These are phyloP conservation scores for Bidens hawaiensis DNA, from an alignment of 140 eudicot genomes.

Conservation along the genomic window DNA sequence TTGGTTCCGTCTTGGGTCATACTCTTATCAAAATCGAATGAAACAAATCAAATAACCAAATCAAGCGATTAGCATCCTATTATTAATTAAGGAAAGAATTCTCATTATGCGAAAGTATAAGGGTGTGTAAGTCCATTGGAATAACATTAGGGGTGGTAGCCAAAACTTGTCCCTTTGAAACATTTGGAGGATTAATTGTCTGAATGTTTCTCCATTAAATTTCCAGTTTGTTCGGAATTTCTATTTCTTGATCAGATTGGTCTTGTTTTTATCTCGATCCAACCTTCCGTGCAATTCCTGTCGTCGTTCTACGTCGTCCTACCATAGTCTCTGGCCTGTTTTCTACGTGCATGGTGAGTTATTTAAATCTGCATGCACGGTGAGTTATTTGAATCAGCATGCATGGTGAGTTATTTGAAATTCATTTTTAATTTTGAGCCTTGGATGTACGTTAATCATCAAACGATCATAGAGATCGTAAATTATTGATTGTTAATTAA, in stretches of 20 bases:
- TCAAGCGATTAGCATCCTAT: too few species aligned
- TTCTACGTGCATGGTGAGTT: constrained; percentile 28
- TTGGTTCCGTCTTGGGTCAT: too few species aligned
- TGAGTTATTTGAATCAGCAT: neutral
- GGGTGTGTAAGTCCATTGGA: neutral
- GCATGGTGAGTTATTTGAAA: too few species aligned
- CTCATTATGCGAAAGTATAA: neutral
- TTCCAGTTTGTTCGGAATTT: constrained; percentile 43
- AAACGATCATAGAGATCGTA: too few species aligned
- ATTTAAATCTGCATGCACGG: too few species aligned
- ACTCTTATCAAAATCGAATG: too few species aligned
- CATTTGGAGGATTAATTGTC: neutral
- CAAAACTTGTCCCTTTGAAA: neutral
- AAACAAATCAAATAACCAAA: too few species aligned
- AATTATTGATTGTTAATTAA: too few species aligned
- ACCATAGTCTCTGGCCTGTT: too few species aligned
- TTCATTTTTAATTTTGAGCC: too few species aligned
- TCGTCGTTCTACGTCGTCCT: neutral
- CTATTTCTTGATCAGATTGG: constrained; percentile 38
- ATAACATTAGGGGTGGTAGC: neutral
- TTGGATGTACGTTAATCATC: too few species aligned
- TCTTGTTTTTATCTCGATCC: constrained; percentile 1
- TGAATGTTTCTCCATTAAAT: constrained; percentile 19
- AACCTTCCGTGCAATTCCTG: constrained; percentile 1
- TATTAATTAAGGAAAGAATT: too few species aligned